phyloP scores from a whole-genome alignment of 2,329 filamentous ascomycete species.

The Sphaerostilbella broomeana region DNA sequence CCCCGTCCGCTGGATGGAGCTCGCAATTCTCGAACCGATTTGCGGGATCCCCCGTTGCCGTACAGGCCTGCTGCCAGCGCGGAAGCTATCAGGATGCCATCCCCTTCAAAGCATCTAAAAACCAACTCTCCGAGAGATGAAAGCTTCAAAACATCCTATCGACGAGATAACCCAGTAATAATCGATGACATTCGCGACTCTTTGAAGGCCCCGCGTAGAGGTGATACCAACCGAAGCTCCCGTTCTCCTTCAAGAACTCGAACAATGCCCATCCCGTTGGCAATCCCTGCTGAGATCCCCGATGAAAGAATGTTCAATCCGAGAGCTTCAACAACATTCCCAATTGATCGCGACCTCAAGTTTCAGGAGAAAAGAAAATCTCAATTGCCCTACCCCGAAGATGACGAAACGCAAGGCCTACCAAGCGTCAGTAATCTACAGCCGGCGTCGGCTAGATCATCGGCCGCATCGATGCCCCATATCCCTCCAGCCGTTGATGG shows the following conservation, averaged over 20 bases:
- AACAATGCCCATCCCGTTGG: slow-evolving; percentile 28
- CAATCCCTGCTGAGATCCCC: slow-evolving; percentile 15
- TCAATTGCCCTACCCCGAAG: slow-evolving; percentile 34
- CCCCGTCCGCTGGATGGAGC: slow-evolving; percentile 22
- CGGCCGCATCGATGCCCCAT: slow-evolving; percentile 21
- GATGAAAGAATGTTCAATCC: slow-evolving; percentile 13
- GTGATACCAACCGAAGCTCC: slow-evolving; percentile 9
- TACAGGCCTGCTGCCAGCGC: slow-evolving; percentile 17
- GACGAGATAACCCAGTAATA: background rate
- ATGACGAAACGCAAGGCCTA: slow-evolving; percentile 23
- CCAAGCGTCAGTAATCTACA: slow-evolving; percentile 19
- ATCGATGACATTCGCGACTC: slow-evolving; percentile 29
- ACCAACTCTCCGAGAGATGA: slow-evolving; percentile 36
- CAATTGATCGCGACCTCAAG: slow-evolving; percentile 18
- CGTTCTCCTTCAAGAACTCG: slow-evolving; percentile 30
- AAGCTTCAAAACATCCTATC: background rate
- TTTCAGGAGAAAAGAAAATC: slow-evolving; percentile 19
- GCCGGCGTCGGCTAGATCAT: background rate
- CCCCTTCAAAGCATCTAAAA: slow-evolving; percentile 19
- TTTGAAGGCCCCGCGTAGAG: slow-evolving; percentile 20
- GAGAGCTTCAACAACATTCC: slow-evolving; percentile 27
- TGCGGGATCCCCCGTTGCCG: slow-evolving; percentile 26
- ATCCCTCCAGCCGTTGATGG: slow-evolving; percentile 11
- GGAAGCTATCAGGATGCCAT: slow-evolving; percentile 16
- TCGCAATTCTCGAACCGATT: slow-evolving; percentile 22